Conservation (phyloP, 768 basidiomycete species). For the Tricholoma sp. region DNA sequence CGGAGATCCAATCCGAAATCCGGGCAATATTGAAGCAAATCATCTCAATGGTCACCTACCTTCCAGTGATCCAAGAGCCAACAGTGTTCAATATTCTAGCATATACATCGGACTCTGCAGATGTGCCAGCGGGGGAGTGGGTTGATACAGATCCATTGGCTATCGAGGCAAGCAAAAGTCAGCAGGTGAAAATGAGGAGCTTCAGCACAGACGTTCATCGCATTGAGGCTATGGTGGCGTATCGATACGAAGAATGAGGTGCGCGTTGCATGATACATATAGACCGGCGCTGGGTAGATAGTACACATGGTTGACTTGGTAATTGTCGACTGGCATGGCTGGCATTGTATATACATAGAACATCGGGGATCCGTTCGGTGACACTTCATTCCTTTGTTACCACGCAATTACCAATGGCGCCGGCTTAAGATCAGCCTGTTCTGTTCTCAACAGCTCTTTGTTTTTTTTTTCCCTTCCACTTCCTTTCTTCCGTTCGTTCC, state of each 20-base stretch:
- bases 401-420: slow-evolving; percentile 17
- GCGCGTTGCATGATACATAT: background rate
- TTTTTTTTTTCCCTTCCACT: slow-evolving; percentile 4
- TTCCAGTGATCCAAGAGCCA: slow-evolving; percentile 92
- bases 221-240: slow-evolving; percentile 97
- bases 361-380: too few relatives aligned
- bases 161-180: slow-evolving; percentile 90
- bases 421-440: background rate
- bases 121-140: slow-evolving; percentile 93
- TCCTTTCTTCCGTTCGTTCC: slow-evolving; percentile 16
- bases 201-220: slow-evolving; percentile 99
- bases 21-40: slow-evolving; percentile 98
- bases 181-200: slow-evolving; percentile 90
- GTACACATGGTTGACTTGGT: too few relatives aligned
- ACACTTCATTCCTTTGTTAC: slow-evolving; percentile 13
- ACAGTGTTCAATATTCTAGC: slow-evolving; percentile 98
- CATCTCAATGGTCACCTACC: slow-evolving; percentile 92
- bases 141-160: slow-evolving; percentile 90
- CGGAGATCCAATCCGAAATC: slow-evolving; percentile 96
- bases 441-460: slow-evolving; percentile 3
- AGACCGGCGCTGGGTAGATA: background rate
- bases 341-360: background rate
- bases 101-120: slow-evolving; percentile 89
- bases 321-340: too few relatives aligned
- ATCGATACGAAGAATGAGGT: slow-evolving; percentile 78